Base-by-base conservation (phyloP, 1,284 basidiomycete species). In the Mycena citricolor region DNA sequence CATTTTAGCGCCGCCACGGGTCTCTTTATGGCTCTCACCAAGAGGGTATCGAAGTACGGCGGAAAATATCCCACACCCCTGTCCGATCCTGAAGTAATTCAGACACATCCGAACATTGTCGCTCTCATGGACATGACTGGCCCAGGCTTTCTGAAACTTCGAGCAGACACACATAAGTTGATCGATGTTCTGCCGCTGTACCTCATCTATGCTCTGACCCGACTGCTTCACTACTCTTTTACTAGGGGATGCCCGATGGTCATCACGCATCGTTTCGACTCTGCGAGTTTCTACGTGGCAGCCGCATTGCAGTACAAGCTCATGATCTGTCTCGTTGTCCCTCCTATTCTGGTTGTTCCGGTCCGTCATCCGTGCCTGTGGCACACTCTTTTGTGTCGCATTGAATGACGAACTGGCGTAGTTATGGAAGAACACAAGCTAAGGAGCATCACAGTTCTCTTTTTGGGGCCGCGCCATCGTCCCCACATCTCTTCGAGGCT, bases 331-430 rank as follows among this genome's bases (percentile, higher is more conserved):
- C 67, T 91, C 6, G 71, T 94, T 29, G 93, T 95, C 1, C 93
- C 94, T 0, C 93, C 93, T 0, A 83, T 97, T 35, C 67, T 93
- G 4, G 81, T 95, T 7, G 70, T 81, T 2, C 70, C 93, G 22
- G 70, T 81, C 2, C 80, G 79, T 39, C 81, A 85, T 55, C 73
- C 79, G 17, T 77, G 82, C 79, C 52, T 20, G 69, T 42, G 31
- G 10, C 2, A 12, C 29, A 14, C 25, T 21, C 24, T 33, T 32
- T 13, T 14, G 1, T 13, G 32, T 4, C 13, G 13, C 5, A 0
- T 24, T 14, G n/a, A 2, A 1, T 79, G 76, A 44, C 81, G 83
- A 54, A n/a, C 11, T 10, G 21, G 5, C 38, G 12, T 32, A 71
- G 81, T 76, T 19, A 73, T 88, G 1, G 74, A 79, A 37, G 74